These are phyloP conservation scores for Ophiostoma populinum DNA, from an alignment of 2,329 filamentous ascomycete genomes.

Conservation along the genomic window DNA sequence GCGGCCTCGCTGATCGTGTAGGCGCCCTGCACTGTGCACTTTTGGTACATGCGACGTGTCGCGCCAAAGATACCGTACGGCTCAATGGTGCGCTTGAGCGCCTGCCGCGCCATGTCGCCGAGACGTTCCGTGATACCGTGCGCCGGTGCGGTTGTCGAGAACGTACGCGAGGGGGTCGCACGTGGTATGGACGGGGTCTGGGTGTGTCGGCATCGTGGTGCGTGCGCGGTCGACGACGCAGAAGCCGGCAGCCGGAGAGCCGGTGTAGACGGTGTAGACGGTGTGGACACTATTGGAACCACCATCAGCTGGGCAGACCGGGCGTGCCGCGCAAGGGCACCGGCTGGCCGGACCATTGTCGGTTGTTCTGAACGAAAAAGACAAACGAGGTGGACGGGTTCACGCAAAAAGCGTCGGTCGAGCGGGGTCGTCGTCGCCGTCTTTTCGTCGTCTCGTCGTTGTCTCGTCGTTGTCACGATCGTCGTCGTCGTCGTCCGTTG, in stretches of 20 bases:
- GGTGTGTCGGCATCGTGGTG: not conserved
- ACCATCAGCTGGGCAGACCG: no score
- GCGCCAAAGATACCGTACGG: slow-evolving; percentile 61
- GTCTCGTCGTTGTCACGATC: no score
- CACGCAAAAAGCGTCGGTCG: no score
- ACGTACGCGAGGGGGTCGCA: no score
- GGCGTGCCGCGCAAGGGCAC: slow-evolving; percentile 19
- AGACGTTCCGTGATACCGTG: slow-evolving; percentile 8
- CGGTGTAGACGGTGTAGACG: no score
- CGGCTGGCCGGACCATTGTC: slow-evolving; percentile 28
- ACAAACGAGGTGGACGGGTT: not conserved
- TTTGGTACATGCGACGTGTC: slow-evolving; percentile 62
- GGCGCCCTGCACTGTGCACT: slow-evolving; percentile 53
- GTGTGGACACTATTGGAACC: no score
- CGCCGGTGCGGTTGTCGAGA: slow-evolving; percentile 5
- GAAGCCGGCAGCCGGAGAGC: no score
- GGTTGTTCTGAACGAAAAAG: not conserved
- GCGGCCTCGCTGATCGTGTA: slow-evolving; percentile 58
- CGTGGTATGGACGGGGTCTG: no score
- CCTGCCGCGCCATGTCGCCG: slow-evolving; percentile 11
- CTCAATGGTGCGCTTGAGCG: slow-evolving; percentile 11
- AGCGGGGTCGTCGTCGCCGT: no score
- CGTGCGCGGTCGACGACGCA: no score
- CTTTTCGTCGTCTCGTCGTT: no score
- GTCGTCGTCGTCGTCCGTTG: no score